phyloP scores from a whole-genome alignment of 2,329 filamentous ascomycete genomes.

The Leptographium radiaticola region DNA sequence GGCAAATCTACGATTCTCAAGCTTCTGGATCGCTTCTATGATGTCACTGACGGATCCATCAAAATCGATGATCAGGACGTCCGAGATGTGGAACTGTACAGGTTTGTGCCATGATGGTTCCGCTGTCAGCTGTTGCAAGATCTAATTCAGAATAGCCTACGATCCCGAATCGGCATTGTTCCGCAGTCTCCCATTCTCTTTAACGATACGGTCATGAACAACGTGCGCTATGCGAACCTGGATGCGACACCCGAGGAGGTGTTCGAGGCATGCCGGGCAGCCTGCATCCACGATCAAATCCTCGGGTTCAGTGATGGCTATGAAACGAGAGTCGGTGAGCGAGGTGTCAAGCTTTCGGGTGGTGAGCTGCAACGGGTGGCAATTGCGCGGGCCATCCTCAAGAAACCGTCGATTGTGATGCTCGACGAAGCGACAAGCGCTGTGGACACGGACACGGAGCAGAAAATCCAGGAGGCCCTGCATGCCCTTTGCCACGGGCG shows the following conservation, averaged over 20 bases:
- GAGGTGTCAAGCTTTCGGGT: conserved; percentile 47
- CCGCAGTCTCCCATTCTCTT: conserved; percentile 44
- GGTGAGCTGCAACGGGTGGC: conserved; percentile 55
- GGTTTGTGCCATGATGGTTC: conserved; percentile 16
- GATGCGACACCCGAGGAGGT: conserved; percentile 42
- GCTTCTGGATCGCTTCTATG: conserved; percentile 46
- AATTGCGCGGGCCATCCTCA: conserved; percentile 59
- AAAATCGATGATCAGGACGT: conserved; percentile 44
- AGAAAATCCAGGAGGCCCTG: conserved; percentile 52
- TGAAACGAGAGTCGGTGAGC: conserved; percentile 35
- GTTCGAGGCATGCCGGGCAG: conserved; percentile 38
- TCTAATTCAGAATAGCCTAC: conserved; percentile 19
- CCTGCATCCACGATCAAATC: conserved; percentile 46
- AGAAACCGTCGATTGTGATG: conserved; percentile 61
- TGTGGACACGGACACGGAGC: conserved; percentile 58
- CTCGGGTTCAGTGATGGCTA: conserved; percentile 38
- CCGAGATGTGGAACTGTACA: conserved; percentile 36
- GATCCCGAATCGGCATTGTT: conserved; percentile 41
- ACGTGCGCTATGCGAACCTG: conserved; percentile 42
- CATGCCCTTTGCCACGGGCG: conserved; percentile 43
- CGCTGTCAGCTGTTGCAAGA: background rate
- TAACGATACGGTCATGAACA: conserved; percentile 46
- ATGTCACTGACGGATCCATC: conserved; percentile 38
- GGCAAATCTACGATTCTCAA: conserved; percentile 47
- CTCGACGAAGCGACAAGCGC: conserved; percentile 71